These are phyloP conservation scores for Daucus carota DNA, from an alignment of 129 eudicot genomes.

Conservation along the genomic window DNA sequence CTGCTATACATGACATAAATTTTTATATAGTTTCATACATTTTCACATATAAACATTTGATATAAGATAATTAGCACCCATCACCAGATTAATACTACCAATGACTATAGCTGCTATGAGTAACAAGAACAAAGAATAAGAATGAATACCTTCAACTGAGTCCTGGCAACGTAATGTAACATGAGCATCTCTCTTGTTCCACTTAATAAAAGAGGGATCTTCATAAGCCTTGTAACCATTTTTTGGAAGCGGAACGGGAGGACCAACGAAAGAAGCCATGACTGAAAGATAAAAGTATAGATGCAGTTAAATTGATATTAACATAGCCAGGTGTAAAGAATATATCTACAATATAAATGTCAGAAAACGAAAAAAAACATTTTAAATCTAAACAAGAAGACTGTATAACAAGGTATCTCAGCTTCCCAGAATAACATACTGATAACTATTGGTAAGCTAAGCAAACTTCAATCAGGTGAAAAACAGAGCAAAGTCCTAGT, in stretches of 20 bases:
- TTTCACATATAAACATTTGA: background rate
- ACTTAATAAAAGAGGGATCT: conserved; percentile 83
- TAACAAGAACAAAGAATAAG: background rate
- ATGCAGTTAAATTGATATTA: background rate
- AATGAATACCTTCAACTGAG: conserved; percentile 61
- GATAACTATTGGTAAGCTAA: background rate
- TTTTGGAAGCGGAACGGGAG: conserved; percentile 23
- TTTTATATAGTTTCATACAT: background rate
- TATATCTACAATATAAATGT: background rate
- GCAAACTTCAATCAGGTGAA: background rate
- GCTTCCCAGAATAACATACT: background rate
- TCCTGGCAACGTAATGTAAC: conserved; percentile 88
- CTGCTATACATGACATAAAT: background rate
- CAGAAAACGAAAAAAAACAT: background rate
- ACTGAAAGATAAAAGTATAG: background rate
- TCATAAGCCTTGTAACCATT: conserved; percentile 65
- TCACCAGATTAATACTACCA: background rate
- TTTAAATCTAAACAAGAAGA: background rate
- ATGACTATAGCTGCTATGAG: background rate
- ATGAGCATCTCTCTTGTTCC: conserved; percentile 98
- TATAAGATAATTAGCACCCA: background rate
- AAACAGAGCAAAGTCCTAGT: background rate
- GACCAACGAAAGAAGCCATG: conserved; percentile 39
- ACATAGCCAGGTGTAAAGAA: background rate
- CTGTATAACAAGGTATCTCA: background rate